Base-by-base conservation (phyloP, 495 filamentous ascomycete species). In the Aspergillus saccharolyticus region DNA sequence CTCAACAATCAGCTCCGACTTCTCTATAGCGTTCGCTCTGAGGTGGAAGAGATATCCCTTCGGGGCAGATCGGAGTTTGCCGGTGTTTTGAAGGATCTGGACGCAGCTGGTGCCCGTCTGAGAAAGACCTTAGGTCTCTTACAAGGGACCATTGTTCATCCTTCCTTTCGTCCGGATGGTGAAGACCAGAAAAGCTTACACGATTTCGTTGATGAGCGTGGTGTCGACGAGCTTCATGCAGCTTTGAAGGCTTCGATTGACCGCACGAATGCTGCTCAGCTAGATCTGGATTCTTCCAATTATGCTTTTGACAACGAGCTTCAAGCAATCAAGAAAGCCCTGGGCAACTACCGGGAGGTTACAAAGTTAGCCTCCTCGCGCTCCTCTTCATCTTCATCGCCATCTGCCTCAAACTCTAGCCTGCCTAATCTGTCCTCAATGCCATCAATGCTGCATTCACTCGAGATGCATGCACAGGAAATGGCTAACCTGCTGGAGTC, bases 131-230 rank as follows among this genome's bases (percentile, higher is more conserved):
- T 97, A 58, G 76, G 83, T 22, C 66, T 83, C 10, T 75, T 98
- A 24, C 78, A 84, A 54, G 79, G 81, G 18, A 95, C 89, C 0
- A 74, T 81, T 15, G 89, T 97, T 1, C 86, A 96, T 58, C 72
- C 82, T 14, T 78, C 83, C 6, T 89, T 97, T 56, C 84, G 88
- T 50, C 86, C 88, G 0, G 76, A 75, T 0, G 81, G 80, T 16
- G 86, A 90, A 67, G 80, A 81, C 42, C 75, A 79, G 19, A 88
- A 87, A 68, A 88, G 76, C 59, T 72, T 98, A 59, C 81, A 92
- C 64, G 91, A 96, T 68, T 98, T 97, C 71, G 85, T 97, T 44
- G 92, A 97, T 64, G 89, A 90, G 63, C 75, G 83, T 18, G 84
- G 82, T 10, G 88, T 96, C 5, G 86, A 89, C 25, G 77, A 79